Conservation (phyloP, 176 grass and related monocot species). For the Microstegium vimineum region DNA sequence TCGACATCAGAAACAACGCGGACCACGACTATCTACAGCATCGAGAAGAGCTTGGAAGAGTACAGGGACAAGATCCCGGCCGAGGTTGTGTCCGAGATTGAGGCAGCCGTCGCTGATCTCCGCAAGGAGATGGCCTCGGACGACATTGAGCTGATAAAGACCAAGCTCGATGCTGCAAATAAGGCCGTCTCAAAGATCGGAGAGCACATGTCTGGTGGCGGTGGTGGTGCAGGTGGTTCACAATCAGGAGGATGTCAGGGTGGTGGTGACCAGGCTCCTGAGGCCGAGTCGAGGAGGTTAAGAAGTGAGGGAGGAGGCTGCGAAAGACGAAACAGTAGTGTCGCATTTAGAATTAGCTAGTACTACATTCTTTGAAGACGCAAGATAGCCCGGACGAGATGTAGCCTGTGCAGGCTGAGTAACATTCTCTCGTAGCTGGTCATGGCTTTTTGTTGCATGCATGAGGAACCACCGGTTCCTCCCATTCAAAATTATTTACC, state of each 20-base stretch:
- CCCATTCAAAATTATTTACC: no score
- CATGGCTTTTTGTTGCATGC: background rate
- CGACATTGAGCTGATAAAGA: background rate
- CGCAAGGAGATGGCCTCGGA: background rate
- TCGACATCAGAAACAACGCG: slow-evolving; percentile 23
- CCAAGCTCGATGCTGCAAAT: slow-evolving; percentile 2
- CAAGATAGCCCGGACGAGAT: background rate
- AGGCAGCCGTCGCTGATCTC: background rate
- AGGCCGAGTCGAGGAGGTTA: slow-evolving; percentile 2
- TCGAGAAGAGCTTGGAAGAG: slow-evolving; percentile 14
- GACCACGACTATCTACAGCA: slow-evolving; percentile 10
- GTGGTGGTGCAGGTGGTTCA: background rate
- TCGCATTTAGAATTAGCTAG: background rate
- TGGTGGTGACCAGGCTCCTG: background rate
- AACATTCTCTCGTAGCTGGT: background rate
- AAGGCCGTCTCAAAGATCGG: slow-evolving; percentile 20
- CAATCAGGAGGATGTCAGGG: background rate
- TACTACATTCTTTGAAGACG: background rate
- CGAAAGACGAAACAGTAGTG: background rate
- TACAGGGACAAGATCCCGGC: slow-evolving; percentile 16
- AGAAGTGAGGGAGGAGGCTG: background rate
- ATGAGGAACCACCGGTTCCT: no score
- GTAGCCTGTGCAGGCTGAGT: background rate
- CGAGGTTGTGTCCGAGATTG: slow-evolving; percentile 1
- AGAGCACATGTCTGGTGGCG: slow-evolving; percentile 4